Conservation (phyloP, 75 land plant species). For the Selaginella tamariscina region DNA sequence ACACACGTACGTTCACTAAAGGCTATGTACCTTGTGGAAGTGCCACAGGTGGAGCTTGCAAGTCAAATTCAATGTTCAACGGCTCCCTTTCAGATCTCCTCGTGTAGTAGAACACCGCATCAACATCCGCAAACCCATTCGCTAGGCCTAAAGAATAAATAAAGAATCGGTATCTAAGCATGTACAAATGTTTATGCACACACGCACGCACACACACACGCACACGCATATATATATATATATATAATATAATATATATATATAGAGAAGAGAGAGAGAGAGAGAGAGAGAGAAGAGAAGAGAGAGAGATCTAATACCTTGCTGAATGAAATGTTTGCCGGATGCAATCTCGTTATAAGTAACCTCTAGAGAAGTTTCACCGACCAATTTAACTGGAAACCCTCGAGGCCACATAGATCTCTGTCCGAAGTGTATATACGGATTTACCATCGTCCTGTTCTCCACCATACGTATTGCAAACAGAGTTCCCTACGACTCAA, state of each 20-base stretch:
- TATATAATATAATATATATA: too few species aligned
- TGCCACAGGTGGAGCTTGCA: conserved; percentile 74
- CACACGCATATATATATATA: too few species aligned
- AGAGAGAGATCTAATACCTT: too few species aligned
- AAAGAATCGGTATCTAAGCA: too few species aligned
- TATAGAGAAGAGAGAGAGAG: too few species aligned
- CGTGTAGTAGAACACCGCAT: conserved; percentile 1
- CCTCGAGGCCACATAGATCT: conserved; percentile 7
- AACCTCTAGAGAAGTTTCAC: neutral
- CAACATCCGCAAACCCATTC: conserved; percentile 3
- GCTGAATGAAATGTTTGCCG: conserved; percentile 7
- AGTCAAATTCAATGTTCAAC: conserved; percentile 67
- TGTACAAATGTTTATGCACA: too few species aligned
- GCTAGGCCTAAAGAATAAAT: too few species aligned
- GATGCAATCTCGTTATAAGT: neutral
- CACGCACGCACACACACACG: too few species aligned
- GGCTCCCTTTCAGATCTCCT: conserved; percentile 23
- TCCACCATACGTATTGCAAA: neutral
- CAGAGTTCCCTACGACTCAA: neutral
- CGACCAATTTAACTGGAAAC: neutral
- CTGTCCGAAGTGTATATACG: conserved; percentile 2
- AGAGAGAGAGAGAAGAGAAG: too few species aligned
- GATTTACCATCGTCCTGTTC: conserved; percentile 6
- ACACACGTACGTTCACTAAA: too few species aligned
- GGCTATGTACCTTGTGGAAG: conserved; percentile 88